phyloP scores from a whole-genome alignment of 2,329 filamentous ascomycete genomes.

The Alternaria triticimaculans region DNA sequence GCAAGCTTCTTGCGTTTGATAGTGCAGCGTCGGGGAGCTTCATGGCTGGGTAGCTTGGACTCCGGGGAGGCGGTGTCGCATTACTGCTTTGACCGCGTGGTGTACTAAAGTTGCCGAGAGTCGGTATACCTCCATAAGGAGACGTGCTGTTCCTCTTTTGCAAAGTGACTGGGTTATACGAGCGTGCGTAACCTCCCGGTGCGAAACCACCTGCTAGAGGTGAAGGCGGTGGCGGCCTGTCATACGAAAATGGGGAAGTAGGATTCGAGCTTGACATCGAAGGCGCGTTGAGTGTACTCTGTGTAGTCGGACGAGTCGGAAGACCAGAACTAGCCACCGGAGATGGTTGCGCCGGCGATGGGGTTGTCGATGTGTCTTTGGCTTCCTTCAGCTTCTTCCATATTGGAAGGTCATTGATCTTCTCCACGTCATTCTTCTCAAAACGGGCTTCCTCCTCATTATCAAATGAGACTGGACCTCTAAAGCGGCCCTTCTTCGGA shows the following conservation, averaged over 20 bases:
- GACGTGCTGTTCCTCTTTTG: no score
- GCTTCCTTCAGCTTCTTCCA: background rate
- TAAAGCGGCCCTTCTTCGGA: background rate
- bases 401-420: background rate
- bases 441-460: background rate
- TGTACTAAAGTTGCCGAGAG: no score
- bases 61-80: background rate
- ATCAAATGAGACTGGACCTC: background rate
- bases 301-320: no score
- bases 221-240: background rate
- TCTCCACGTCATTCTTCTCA: background rate
- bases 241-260: background rate
- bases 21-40: background rate
- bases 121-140: background rate
- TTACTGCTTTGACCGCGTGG: background rate
- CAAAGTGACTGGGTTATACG: background rate
- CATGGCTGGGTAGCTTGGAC: background rate
- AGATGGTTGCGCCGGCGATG: background rate
- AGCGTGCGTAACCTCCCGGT: background rate
- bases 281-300: background rate
- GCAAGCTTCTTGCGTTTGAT: background rate
- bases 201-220: background rate
- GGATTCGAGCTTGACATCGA: background rate
- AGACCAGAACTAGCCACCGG: background rate
- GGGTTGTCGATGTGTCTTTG: background rate